A percentile compares a stretch with the other conserved stretches of the same genome.
phyloP scores from a whole-genome alignment of 2,329 filamentous ascomycete species.

The Colletotrichum tropicale region DNA sequence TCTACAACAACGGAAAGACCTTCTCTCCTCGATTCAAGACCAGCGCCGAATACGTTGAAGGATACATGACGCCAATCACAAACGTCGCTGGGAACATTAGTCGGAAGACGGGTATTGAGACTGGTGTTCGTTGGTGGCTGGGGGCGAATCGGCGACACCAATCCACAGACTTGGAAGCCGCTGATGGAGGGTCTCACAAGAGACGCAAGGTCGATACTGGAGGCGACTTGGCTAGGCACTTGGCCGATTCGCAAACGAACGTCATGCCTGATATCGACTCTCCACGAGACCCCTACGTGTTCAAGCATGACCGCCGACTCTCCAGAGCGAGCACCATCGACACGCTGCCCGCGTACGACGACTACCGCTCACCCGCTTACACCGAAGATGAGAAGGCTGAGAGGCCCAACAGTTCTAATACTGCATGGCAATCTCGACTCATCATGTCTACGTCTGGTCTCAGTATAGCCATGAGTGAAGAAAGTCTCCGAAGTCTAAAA shows the following conservation, averaged over 20 bases:
- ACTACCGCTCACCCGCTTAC: constrained; percentile 76
- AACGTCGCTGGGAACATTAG: constrained; percentile 87
- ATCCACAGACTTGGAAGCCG: constrained; percentile 51
- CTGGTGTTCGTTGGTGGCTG: constrained; percentile 84
- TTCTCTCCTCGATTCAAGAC: constrained; percentile 89
- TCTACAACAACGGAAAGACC: constrained; percentile 87
- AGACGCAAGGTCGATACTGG: constrained; percentile 58
- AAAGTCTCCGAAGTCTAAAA: constrained; percentile 82
- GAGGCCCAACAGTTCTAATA: constrained; percentile 27
- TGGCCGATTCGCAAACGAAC: constrained; percentile 18
- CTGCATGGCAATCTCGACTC: constrained; percentile 78
- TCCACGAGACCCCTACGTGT: constrained; percentile 25
- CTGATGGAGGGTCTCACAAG: constrained; percentile 56
- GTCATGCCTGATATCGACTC: constrained; percentile 19
- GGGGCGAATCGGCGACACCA: constrained; percentile 60
- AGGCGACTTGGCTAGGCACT: constrained; percentile 31
- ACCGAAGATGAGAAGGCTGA: constrained; percentile 58
- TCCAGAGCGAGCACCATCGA: constrained; percentile 74
- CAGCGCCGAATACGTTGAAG: constrained; percentile 90
- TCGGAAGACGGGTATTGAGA: constrained; percentile 85
- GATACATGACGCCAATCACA: constrained; percentile 83
- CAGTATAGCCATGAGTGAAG: constrained; percentile 88
- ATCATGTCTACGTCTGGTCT: constrained; percentile 91
- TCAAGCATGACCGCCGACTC: constrained; percentile 52
- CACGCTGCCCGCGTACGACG: constrained; percentile 83